A percentile compares a stretch with the other conserved stretches of the same genome.
phyloP scores from a whole-genome alignment of 2,329 filamentous ascomycete genomes.

The Xylaria arbuscula region DNA sequence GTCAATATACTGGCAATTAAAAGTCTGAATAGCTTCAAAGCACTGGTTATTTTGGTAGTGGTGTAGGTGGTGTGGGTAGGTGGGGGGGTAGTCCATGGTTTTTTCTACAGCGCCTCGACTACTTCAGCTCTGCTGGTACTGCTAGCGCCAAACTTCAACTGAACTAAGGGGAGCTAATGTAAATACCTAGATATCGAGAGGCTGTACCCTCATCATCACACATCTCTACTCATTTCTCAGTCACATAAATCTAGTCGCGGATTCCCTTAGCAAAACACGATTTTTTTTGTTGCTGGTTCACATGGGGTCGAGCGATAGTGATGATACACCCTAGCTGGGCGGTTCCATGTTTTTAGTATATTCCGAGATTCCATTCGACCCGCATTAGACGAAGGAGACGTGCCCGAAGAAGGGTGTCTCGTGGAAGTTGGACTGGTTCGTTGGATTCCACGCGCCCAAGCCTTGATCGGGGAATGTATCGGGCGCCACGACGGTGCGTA shows the following conservation, averaged over 20 bases:
- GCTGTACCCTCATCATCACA: not conserved
- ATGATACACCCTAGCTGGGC: not conserved
- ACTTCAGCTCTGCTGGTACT: too few relatives aligned
- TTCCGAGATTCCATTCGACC: not conserved
- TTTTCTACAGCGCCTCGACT: too few relatives aligned
- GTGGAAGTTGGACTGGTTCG: slow-evolving; percentile 60
- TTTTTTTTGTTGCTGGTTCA: not conserved
- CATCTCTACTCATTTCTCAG: too few relatives aligned
- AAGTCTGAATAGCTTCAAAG: too few relatives aligned
- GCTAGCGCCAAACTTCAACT: too few relatives aligned
- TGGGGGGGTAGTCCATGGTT: too few relatives aligned
- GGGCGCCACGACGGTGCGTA: slow-evolving; percentile 58
- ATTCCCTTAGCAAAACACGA: not conserved
- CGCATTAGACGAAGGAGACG: slow-evolving; percentile 40
- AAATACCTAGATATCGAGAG: too few relatives aligned
- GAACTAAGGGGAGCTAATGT: too few relatives aligned
- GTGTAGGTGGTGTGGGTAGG: too few relatives aligned
- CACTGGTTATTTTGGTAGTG: too few relatives aligned
- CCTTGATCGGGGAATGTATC: slow-evolving; percentile 57
- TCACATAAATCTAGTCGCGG: not conserved
- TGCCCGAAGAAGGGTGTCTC: slow-evolving; percentile 58
- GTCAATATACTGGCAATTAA: too few relatives aligned
- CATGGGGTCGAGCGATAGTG: not conserved
- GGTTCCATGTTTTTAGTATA: slow-evolving; percentile 9
- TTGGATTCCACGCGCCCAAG: slow-evolving; percentile 60